Conservation (phyloP, 2,329 filamentous ascomycete species). For the Aspergillus neoniger region DNA sequence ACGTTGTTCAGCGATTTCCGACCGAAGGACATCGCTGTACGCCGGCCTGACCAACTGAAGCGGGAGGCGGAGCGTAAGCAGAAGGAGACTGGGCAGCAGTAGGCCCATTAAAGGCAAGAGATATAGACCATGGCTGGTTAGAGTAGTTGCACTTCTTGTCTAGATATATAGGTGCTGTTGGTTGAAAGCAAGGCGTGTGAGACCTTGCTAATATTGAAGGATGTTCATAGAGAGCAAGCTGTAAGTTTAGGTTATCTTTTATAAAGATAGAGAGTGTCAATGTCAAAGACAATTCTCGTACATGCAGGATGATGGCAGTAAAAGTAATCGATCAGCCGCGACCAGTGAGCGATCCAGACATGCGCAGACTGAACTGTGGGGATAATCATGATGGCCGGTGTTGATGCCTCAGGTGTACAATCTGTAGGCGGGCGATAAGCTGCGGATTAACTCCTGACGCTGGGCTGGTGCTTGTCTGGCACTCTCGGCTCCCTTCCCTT, state of each 20-base stretch:
- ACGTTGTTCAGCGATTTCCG: slow-evolving; percentile 83
- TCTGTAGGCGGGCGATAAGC: slow-evolving; percentile 9
- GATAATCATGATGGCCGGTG: background rate
- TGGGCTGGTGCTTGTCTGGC: slow-evolving; percentile 3
- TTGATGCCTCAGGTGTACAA: slow-evolving; percentile 16
- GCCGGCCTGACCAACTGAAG: slow-evolving; percentile 82
- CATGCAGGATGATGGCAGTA: too few relatives aligned
- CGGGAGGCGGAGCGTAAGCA: slow-evolving; percentile 71
- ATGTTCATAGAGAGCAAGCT: slow-evolving; percentile 3
- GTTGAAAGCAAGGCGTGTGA: slow-evolving; percentile 1
- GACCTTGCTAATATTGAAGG: background rate
- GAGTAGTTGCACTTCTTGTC: background rate
- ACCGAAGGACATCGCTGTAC: slow-evolving; percentile 87
- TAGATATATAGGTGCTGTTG: slow-evolving; percentile 10
- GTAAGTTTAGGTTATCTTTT: background rate
- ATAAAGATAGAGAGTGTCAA: background rate
- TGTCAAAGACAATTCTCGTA: background rate
- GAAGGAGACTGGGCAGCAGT: slow-evolving; percentile 54
- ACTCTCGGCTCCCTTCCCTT: slow-evolving; percentile 4
- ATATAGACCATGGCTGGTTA: slow-evolving; percentile 26
- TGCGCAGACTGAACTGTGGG: background rate
- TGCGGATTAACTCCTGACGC: slow-evolving; percentile 15
- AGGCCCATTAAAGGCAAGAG: slow-evolving; percentile 33
- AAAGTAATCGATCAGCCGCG: too few relatives aligned
- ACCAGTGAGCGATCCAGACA: background rate